Percentiles rank a stretch among this genome's conserved stretches.
Evolutionary conservation across 2,329 filamentous ascomycete genomes (phyloP).

Genomic region (Penicillium thymicola): DNA sequence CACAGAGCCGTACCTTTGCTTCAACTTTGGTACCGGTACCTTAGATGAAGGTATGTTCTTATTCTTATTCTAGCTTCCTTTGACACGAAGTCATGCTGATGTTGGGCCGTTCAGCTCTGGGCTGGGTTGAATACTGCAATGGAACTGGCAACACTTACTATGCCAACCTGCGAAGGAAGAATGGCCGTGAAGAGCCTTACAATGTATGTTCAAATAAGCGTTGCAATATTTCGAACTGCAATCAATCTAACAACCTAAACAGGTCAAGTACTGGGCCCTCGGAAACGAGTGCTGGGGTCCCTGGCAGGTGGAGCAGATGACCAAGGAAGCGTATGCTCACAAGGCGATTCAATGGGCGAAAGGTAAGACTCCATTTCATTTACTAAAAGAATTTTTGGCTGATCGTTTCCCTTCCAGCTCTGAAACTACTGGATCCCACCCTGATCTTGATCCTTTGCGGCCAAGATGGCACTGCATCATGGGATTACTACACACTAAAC

Average conservation of each 20-base stretch:
- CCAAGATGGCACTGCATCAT: slow-evolving; percentile 64
- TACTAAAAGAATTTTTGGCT: no score
- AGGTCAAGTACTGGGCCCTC: slow-evolving; percentile 78
- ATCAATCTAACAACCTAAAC: slow-evolving; percentile 3
- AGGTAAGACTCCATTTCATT: slow-evolving; percentile 26
- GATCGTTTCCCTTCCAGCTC: slow-evolving; percentile 19
- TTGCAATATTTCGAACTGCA: neutral
- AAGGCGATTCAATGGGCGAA: slow-evolving; percentile 60
- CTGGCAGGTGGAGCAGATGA: slow-evolving; percentile 60
- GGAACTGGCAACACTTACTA: slow-evolving; percentile 73
- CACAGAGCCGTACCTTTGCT: slow-evolving; percentile 73
- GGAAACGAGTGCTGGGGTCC: slow-evolving; percentile 68
- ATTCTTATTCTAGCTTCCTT: no score
- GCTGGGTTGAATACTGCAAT: slow-evolving; percentile 86
- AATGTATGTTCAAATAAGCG: slow-evolving; percentile 43
- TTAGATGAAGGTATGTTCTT: slow-evolving; percentile 49
- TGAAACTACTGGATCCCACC: slow-evolving; percentile 56
- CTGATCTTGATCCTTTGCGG: slow-evolving; percentile 72
- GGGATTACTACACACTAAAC: slow-evolving; percentile 72
- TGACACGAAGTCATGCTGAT: neutral
- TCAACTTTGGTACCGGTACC: slow-evolving; percentile 77
- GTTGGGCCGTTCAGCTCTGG: slow-evolving; percentile 52
- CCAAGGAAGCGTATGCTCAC: slow-evolving; percentile 58
- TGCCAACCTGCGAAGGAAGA: slow-evolving; percentile 71
- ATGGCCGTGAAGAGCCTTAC: slow-evolving; percentile 74